phyloP scores from a whole-genome alignment of 352 stramenopile genomes.

The Phytophthora lateralis region DNA sequence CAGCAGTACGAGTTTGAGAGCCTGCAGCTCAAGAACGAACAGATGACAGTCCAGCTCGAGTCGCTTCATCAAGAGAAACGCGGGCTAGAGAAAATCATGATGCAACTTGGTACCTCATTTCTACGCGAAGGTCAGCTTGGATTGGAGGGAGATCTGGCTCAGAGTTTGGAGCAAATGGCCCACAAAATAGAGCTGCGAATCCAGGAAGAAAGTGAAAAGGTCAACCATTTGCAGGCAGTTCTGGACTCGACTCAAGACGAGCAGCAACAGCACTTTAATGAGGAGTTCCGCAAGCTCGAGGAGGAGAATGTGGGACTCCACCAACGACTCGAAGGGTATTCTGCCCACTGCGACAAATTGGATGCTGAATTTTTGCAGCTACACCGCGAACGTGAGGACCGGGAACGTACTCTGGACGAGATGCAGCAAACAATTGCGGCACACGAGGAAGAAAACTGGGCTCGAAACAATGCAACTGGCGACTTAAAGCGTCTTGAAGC shows the following conservation, averaged over 20 bases:
- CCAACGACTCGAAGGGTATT: conserved; percentile 32
- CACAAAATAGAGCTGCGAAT: conserved; percentile 45
- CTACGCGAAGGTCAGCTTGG: conserved; percentile 28
- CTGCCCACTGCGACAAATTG: conserved; percentile 29
- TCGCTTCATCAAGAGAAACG: conserved; percentile 47
- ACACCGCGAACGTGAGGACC: conserved; percentile 58
- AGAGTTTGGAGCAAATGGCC: conserved; percentile 51
- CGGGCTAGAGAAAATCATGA: conserved; percentile 34
- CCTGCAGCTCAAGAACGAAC: conserved; percentile 37
- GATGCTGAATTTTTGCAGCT: conserved; percentile 40
- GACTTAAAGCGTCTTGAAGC: conserved; percentile 29
- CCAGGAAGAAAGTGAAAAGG: conserved; percentile 50
- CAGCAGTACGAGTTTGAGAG: conserved; percentile 44
- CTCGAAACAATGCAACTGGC: conserved; percentile 14
- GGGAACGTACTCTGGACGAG: conserved; percentile 41
- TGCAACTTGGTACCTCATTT: conserved; percentile 19
- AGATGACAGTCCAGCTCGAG: conserved; percentile 42
- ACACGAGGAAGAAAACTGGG: conserved; percentile 36
- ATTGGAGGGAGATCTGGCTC: conserved; percentile 37
- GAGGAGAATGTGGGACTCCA: conserved; percentile 34
- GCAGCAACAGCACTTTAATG: conserved; percentile 28
- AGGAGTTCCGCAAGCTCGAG: conserved; percentile 32
- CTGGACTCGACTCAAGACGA: conserved; percentile 37
- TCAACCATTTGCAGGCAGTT: conserved; percentile 43
- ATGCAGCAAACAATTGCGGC: conserved; percentile 47